Base-by-base conservation (phyloP, 2,329 filamentous ascomycete genomes). In the Aspergillus phoenicis region DNA sequence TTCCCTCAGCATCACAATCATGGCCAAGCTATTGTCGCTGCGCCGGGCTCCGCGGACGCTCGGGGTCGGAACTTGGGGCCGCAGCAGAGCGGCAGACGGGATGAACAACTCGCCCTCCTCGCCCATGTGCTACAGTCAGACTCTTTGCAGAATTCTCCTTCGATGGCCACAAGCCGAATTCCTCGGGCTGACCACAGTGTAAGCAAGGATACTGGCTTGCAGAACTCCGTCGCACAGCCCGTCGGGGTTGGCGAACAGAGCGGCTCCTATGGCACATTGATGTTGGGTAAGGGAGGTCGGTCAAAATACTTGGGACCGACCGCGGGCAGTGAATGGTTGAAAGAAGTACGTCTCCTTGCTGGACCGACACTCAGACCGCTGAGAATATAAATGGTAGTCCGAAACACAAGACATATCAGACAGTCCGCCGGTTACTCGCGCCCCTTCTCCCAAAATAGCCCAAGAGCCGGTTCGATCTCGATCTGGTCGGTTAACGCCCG, bases 261-360 rank as follows among this genome's bases (percentile, higher is more conserved):
- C 52, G 52, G 52, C 52, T 54, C 52, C 52, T 54, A 41, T 20
- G 52, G 52, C 52, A 54, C 52, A 7, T 54, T 54, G 52, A 54
- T 54, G 52, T 39, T 54, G 52, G 36, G 52, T 28, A 54, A 54
- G 13, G 52, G 52, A 36, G 52, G 52, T 43, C 52, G 52, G 33
- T 54, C 52, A 17, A 54, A 54, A 26, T 54, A 54, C 15, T 15
- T 54, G 52, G 52, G 52, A 4, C 52, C 52, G n/a, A 54, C 52
- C 8, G 52, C 52, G 1, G 52, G 52, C 33, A 54, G 52, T 54
- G 36, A 54, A 24, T 54, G 52, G 52, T 54, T 54, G 30, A 38
- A 43, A 54, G 52, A 54, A 36, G 52, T 54, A 22, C 8, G 52
- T 39, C 8, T 5, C 39, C 52, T 39, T 38, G 17, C 52, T 54